Conservation (phyloP, 2,329 filamentous ascomycete species). For the Colletotrichum spinosum region DNA sequence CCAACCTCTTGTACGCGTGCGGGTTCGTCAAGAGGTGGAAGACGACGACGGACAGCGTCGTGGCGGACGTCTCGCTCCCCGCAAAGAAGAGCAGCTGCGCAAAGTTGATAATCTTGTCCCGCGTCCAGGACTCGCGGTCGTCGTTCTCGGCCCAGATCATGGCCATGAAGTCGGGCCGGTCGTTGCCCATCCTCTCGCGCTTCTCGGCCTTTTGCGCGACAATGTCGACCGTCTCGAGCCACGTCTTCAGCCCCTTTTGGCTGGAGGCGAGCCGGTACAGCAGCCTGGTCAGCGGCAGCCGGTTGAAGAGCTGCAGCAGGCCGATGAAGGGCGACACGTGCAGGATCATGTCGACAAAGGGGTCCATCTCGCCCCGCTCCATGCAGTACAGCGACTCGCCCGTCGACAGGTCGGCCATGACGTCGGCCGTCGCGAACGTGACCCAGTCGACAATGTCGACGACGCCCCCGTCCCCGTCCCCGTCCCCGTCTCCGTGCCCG, state of each 20-base stretch:
- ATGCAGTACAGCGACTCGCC: constrained; percentile 39
- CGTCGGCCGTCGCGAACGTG: constrained; percentile 27
- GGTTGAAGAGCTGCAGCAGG: constrained; percentile 22
- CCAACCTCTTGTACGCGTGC: constrained; percentile 39
- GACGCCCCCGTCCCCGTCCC: no score
- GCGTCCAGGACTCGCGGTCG: constrained; percentile 11
- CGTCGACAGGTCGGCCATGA: constrained; percentile 36
- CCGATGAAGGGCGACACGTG: not conserved
- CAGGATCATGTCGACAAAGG: constrained; percentile 14
- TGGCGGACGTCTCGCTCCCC: constrained; percentile 12
- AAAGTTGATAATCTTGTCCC: constrained; percentile 18
- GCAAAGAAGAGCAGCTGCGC: constrained; percentile 19
- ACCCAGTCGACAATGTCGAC: constrained; percentile 38
- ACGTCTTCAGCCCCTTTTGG: constrained; percentile 18
- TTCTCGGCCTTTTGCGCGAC: not conserved
- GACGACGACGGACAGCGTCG: constrained; percentile 2
- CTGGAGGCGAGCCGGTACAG: constrained; percentile 2
- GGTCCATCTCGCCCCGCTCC: constrained; percentile 29
- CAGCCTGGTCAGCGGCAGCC: not conserved
- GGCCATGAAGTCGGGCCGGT: constrained; percentile 14
- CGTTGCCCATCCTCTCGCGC: constrained; percentile 15
- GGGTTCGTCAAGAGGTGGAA: constrained; percentile 4
- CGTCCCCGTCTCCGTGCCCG: no score
- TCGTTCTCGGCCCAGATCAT: constrained; percentile 12
- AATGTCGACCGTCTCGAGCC: constrained; percentile 25